Evolutionary conservation across 306 rosid genomes (phyloP).

Genomic region (Ziziphus jujuba): DNA sequence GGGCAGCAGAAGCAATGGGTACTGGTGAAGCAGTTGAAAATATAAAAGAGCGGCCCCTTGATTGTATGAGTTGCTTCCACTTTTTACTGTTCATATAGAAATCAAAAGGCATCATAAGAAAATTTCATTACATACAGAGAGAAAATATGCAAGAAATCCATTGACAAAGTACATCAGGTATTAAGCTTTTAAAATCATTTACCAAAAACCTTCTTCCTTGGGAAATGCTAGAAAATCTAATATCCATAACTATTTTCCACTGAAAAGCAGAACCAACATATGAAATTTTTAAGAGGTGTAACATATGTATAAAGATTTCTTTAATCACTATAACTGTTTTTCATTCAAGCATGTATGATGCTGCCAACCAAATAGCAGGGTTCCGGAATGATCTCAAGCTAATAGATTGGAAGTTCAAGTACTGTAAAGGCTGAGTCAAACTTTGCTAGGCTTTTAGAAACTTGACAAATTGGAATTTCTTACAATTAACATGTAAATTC

Average conservation of each 20-base stretch:
- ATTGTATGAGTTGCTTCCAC: conserved; percentile 88
- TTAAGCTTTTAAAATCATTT: background rate
- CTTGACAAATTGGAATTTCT: background rate
- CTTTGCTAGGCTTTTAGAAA: background rate
- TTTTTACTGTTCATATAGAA: conserved; percentile 56
- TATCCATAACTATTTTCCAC: background rate
- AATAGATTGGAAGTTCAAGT: background rate
- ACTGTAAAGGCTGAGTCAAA: background rate
- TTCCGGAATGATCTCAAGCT: background rate
- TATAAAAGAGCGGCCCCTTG: conserved; percentile 93
- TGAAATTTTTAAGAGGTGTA: background rate
- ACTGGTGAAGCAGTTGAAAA: conserved; percentile 82
- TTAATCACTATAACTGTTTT: background rate
- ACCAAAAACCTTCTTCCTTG: background rate
- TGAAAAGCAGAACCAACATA: background rate
- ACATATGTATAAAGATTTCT: background rate
- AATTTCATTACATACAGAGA: background rate
- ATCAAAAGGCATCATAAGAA: conserved; percentile 25
- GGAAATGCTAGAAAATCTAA: background rate
- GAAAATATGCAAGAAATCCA: background rate
- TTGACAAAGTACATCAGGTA: background rate
- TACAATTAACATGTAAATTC: background rate
- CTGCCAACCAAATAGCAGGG: background rate
- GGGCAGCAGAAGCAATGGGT: conserved; percentile 85
- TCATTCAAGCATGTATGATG: background rate